A percentile compares a stretch with the other conserved stretches of the same genome.
These are phyloP conservation scores for Pestalotiopsis sp. DNA, from an alignment of 2,329 filamentous ascomycete species.

Conservation along the genomic window DNA sequence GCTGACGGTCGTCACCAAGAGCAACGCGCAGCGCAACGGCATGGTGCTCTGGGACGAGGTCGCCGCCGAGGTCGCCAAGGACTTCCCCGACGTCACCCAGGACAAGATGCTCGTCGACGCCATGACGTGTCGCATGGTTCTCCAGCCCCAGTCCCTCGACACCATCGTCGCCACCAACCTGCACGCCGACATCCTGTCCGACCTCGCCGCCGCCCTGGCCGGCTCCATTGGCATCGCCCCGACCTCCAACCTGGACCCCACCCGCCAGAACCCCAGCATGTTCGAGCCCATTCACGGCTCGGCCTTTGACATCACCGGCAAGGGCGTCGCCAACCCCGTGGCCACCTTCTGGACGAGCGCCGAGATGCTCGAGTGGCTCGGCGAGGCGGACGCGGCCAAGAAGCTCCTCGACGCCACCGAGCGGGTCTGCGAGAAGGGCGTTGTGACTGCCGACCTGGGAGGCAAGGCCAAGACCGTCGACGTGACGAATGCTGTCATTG, in stretches of 20 bases:
- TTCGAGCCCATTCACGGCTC: constrained; percentile 65
- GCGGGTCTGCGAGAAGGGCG: constrained; percentile 51
- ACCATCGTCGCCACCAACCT: constrained; percentile 68
- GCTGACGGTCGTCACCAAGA: constrained; percentile 67
- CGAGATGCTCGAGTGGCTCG: constrained; percentile 62
- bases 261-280: constrained; percentile 56
- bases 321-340: constrained; percentile 60
- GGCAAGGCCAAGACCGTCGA: constrained; percentile 43
- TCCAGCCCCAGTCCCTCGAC: constrained; percentile 61
- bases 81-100: constrained; percentile 62
- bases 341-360: constrained; percentile 62
- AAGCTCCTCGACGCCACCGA: constrained; percentile 56
- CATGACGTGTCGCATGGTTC: constrained; percentile 67
- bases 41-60: constrained; percentile 73
- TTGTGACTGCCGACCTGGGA: constrained; percentile 58
- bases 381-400: constrained; percentile 52
- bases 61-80: constrained; percentile 53
- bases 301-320: constrained; percentile 61
- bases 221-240: constrained; percentile 75
- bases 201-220: constrained; percentile 70
- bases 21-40: constrained; percentile 66
- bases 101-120: constrained; percentile 72
- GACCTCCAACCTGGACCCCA: constrained; percentile 69
- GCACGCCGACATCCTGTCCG: constrained; percentile 67
- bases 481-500: constrained; percentile 37